These are phyloP conservation scores for Hymenoscyphus fructigenus DNA, from an alignment of 2,329 filamentous ascomycete genomes.

Conservation along the genomic window DNA sequence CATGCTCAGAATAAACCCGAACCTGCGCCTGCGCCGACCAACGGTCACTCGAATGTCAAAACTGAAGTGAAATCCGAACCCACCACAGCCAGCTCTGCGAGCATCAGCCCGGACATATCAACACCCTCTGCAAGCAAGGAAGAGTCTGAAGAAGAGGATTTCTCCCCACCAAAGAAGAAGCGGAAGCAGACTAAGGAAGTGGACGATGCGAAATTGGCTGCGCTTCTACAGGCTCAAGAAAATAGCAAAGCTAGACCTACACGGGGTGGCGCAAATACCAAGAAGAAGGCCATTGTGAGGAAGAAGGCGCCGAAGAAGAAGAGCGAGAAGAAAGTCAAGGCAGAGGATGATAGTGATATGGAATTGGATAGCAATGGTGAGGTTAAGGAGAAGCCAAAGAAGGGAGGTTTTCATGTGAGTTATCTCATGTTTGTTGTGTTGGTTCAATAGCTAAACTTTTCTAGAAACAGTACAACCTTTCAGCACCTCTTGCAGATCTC, in stretches of 20 bases:
- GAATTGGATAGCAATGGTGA: slow-evolving; percentile 59
- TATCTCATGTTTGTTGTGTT: slow-evolving; percentile 18
- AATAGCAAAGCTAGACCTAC: slow-evolving; percentile 72
- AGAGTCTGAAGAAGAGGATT: slow-evolving; percentile 26
- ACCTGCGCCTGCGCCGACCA: slow-evolving; percentile 18
- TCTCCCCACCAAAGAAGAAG: slow-evolving; percentile 54
- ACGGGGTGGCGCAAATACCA: slow-evolving; percentile 61
- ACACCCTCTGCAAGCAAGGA: slow-evolving; percentile 22
- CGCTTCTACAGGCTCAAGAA: slow-evolving; percentile 87
- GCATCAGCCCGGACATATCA: slow-evolving; percentile 5
- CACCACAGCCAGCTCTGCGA: slow-evolving; percentile 7
- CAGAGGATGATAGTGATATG: slow-evolving; percentile 77
- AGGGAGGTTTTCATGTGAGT: slow-evolving; percentile 83
- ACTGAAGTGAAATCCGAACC: slow-evolving; percentile 22
- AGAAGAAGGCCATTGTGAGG: slow-evolving; percentile 57
- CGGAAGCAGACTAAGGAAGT: slow-evolving; percentile 52
- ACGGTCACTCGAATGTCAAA: slow-evolving; percentile 18
- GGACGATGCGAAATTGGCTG: slow-evolving; percentile 85
- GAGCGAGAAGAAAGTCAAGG: slow-evolving; percentile 71
- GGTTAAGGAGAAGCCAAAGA: slow-evolving; percentile 64
- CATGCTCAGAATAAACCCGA: slow-evolving; percentile 34
- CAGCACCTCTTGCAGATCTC: slow-evolving; percentile 65
- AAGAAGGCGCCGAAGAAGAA: slow-evolving; percentile 62
- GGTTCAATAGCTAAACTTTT: slow-evolving; percentile 4
- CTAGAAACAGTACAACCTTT: slow-evolving; percentile 72